Conservation (phyloP, 768 basidiomycete species). For the Hygrophoropsis aurantiaca region DNA sequence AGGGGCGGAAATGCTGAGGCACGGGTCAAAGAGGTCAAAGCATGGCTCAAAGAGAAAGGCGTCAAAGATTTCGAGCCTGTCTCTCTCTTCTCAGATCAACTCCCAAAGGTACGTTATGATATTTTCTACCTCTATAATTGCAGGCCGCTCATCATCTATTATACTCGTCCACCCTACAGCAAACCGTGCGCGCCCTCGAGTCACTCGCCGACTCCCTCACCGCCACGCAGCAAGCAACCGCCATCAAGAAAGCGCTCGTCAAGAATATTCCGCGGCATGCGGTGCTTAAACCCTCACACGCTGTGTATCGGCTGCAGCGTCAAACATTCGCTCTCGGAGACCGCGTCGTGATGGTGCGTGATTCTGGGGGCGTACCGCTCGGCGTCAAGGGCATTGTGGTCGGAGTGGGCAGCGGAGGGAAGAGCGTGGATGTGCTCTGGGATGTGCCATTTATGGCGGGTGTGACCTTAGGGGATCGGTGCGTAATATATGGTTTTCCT, state of each 20-base stretch:
- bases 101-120: constrained; percentile 65
- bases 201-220: constrained; percentile 68
- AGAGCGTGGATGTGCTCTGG: constrained; percentile 94
- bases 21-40: constrained; percentile 72
- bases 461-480: constrained; percentile 82
- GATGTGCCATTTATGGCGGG: constrained; percentile 96
- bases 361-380: constrained; percentile 89
- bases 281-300: constrained; percentile 89
- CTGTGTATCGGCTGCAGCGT: constrained; percentile 84
- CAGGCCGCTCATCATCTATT: constrained; percentile 1
- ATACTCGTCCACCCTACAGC: constrained; percentile 48
- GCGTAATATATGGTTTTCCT: too few relatives aligned
- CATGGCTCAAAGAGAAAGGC: constrained; percentile 85
- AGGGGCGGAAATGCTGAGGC: constrained; percentile 60
- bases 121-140: not conserved
- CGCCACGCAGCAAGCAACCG: constrained; percentile 52
- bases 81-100: constrained; percentile 86
- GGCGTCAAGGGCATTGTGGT: constrained; percentile 93
- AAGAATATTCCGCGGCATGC: constrained; percentile 92
- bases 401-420: constrained; percentile 76
- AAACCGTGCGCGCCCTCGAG: constrained; percentile 80
- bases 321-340: constrained; percentile 89
- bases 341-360: constrained; percentile 94
- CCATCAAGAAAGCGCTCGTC: constrained; percentile 90
- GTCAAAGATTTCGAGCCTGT: constrained; percentile 92